phyloP scores from a whole-genome alignment of 768 basidiomycete genomes.

The Scleroderma bovista region DNA sequence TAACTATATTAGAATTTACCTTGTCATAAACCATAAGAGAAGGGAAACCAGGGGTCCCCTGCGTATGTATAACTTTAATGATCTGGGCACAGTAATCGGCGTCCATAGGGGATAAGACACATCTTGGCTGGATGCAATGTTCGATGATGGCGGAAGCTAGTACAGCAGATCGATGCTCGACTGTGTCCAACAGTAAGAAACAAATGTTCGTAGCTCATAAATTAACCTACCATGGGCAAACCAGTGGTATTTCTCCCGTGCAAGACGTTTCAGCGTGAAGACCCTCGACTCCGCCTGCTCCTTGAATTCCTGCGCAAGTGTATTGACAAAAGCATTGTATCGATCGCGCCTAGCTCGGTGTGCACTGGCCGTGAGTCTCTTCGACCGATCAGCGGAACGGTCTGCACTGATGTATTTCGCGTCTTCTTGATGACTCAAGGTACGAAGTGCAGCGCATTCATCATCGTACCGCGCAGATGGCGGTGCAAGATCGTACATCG shows the following conservation, averaged over 20 bases:
- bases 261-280: slow-evolving; percentile 72
- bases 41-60: slow-evolving; percentile 87
- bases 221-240: slow-evolving; percentile 53
- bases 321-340: slow-evolving; percentile 53
- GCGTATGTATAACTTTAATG: slow-evolving; percentile 79
- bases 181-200: slow-evolving; percentile 10
- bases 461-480: slow-evolving; percentile 76
- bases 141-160: slow-evolving; percentile 69
- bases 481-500: slow-evolving; percentile 81
- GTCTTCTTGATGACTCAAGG: slow-evolving; percentile 66
- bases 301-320: slow-evolving; percentile 64
- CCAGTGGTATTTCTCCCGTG: slow-evolving; percentile 79
- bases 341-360: slow-evolving; percentile 64
- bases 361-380: slow-evolving; percentile 48
- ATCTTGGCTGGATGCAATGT: slow-evolving; percentile 89
- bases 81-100: slow-evolving; percentile 92
- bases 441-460: slow-evolving; percentile 56
- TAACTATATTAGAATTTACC: slow-evolving; percentile 34
- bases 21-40: slow-evolving; percentile 82
- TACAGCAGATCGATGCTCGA: slow-evolving; percentile 34
- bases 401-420: slow-evolving; percentile 58
- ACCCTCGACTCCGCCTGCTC: slow-evolving; percentile 67
- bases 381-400: slow-evolving; percentile 60
- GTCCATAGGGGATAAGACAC: slow-evolving; percentile 92
- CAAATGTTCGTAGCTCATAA: not conserved